phyloP scores from a whole-genome alignment of 176 grass and related monocot genomes.

The Microstegium vimineum region DNA sequence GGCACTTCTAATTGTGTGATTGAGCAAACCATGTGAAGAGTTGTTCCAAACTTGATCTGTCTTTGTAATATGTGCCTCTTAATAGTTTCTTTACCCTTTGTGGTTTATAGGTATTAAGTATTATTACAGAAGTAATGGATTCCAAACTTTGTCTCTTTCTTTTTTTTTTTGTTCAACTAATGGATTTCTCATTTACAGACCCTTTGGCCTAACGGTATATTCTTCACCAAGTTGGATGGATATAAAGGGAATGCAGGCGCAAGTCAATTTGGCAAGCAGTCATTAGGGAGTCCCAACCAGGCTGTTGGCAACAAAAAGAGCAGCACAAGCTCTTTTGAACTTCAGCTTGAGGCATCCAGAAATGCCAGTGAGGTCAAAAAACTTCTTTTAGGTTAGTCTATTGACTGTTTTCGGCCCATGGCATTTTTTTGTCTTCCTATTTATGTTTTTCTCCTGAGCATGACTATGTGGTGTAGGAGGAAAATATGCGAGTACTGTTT shows the following conservation, averaged over 20 bases:
- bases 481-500: not conserved
- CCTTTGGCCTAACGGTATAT: conserved; percentile 87
- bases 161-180: conserved; percentile 23
- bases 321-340: conserved; percentile 45
- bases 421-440: conserved; percentile 17
- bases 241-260: conserved; percentile 44
- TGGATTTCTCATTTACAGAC: conserved; percentile 44
- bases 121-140: not conserved
- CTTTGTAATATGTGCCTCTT: conserved; percentile 5
- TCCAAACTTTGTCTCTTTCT: not conserved
- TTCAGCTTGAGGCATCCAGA: conserved; percentile 78
- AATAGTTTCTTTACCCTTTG: not conserved
- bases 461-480: not conserved
- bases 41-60: conserved; percentile 16
- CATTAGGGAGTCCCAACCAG: conserved; percentile 37
- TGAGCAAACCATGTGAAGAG: conserved; percentile 7
- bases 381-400: conserved; percentile 75
- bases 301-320: conserved; percentile 37
- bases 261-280: conserved; percentile 32
- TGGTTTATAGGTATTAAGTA: not conserved
- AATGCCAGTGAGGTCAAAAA: conserved; percentile 97
- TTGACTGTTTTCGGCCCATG: not conserved
- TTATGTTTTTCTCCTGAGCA: not conserved
- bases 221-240: conserved; percentile 76
- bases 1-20: not conserved